Percentiles rank a stretch among this genome's conserved stretches.
Evolutionary conservation across 371 early-diverging fungal species (phyloP).

Genomic region (Rhizopus sp.): DNA sequence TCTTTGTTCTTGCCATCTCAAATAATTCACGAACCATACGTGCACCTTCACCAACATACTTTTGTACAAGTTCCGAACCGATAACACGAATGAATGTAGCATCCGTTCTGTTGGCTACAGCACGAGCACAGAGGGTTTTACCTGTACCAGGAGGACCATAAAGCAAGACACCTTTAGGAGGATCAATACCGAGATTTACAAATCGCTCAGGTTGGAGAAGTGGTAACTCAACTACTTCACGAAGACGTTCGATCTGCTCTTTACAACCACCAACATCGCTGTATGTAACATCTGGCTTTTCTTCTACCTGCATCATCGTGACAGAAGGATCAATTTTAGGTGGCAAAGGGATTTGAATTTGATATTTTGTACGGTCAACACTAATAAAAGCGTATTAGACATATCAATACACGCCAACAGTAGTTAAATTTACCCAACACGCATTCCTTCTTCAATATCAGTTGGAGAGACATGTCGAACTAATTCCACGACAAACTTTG

Average conservation of each 20-base stretch:
- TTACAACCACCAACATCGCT: slow-evolving; percentile 99
- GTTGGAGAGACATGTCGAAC: slow-evolving; percentile 97
- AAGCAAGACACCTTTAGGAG: slow-evolving; percentile 98
- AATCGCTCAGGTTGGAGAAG: slow-evolving; percentile 99
- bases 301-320: slow-evolving; percentile 99
- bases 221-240: slow-evolving; percentile 99
- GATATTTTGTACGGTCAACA: slow-evolving; percentile 99
- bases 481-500: slow-evolving; percentile 99
- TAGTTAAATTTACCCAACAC: slow-evolving; percentile 82
- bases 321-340: slow-evolving; percentile 96
- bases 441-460: slow-evolving; percentile 99
- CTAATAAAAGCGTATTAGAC: slow-evolving; percentile 38
- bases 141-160: slow-evolving; percentile 99
- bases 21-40: slow-evolving; percentile 99
- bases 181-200: slow-evolving; percentile 99
- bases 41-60: slow-evolving; percentile 99
- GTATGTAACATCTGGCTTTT: slow-evolving; percentile 99
- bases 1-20: slow-evolving; percentile 94
- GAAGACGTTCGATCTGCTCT: slow-evolving; percentile 99
- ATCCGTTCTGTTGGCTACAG: slow-evolving; percentile 99
- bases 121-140: slow-evolving; percentile 98
- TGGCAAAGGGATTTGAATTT: slow-evolving; percentile 94
- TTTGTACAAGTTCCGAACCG: slow-evolving; percentile 99
- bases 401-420: neutral
- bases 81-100: slow-evolving; percentile 99